Conservation (phyloP, 805 yeast species). For the Groenewaldozyma salmanticensis region DNA sequence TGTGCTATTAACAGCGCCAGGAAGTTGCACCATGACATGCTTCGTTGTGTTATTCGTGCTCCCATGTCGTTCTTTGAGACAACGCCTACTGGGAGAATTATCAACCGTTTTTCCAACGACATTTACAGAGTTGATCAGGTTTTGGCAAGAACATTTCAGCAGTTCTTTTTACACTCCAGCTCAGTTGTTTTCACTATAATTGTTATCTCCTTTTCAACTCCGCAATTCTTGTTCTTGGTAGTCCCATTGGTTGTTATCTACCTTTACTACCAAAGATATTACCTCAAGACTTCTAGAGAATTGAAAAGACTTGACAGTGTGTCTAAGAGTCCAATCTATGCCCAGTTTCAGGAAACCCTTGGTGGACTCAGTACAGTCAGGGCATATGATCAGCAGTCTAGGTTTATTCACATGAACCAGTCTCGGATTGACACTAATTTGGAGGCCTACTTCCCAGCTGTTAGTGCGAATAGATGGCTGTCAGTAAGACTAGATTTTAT, state of each 20-base stretch:
- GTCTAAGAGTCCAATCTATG: slow-evolving; percentile 68
- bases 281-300: slow-evolving; percentile 65
- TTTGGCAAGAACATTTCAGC: slow-evolving; percentile 34
- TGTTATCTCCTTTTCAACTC: slow-evolving; percentile 80
- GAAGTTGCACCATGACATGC: slow-evolving; percentile 62
- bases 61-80: slow-evolving; percentile 96
- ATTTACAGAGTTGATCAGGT: slow-evolving; percentile 81
- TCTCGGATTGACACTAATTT: slow-evolving; percentile 68
- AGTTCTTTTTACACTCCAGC: slow-evolving; percentile 30
- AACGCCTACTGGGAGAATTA: slow-evolving; percentile 86
- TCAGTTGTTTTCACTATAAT: slow-evolving; percentile 53
- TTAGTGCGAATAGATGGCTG: slow-evolving; percentile 93
- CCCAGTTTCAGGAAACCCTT: slow-evolving; percentile 75
- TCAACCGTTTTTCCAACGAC: slow-evolving; percentile 88
- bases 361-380: slow-evolving; percentile 69
- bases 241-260: slow-evolving; percentile 59
- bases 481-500: slow-evolving; percentile 88
- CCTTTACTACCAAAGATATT: slow-evolving; percentile 60
- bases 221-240: slow-evolving; percentile 70
- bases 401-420: slow-evolving; percentile 52
- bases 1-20: slow-evolving; percentile 80
- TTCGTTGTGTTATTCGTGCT: slow-evolving; percentile 63
- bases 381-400: slow-evolving; percentile 56
- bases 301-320: slow-evolving; percentile 65
- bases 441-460: slow-evolving; percentile 86